Evolutionary conservation across 768 basidiomycete species (phyloP).

Genomic region (Boletus barrowsii): DNA sequence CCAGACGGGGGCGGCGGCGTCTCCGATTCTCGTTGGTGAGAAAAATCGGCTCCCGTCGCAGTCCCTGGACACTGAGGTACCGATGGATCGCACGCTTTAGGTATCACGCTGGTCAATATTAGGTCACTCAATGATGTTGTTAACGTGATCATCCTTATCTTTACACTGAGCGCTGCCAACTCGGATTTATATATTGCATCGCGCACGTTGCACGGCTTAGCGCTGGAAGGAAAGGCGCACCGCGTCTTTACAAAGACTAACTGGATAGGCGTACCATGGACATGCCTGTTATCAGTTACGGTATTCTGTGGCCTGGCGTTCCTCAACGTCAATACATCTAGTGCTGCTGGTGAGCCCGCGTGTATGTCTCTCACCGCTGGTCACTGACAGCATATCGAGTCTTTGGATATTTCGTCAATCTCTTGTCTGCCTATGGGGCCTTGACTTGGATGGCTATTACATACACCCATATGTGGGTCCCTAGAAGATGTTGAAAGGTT

Average conservation of each 20-base stretch:
- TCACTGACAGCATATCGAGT: constrained; percentile 11
- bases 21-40: constrained; percentile 58
- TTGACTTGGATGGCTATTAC: constrained; percentile 46
- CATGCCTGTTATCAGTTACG: constrained; percentile 40
- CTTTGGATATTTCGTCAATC: constrained; percentile 39
- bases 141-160: constrained; percentile 56
- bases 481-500: background rate
- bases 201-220: constrained; percentile 51
- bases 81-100: background rate
- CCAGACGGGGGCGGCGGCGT: constrained; percentile 51
- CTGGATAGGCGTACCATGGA: constrained; percentile 23
- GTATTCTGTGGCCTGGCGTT: constrained; percentile 56
- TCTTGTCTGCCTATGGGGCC: constrained; percentile 15
- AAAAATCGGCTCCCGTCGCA: constrained; percentile 31
- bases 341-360: constrained; percentile 44
- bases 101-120: constrained; percentile 46
- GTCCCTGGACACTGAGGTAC: background rate
- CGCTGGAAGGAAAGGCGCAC: constrained; percentile 51
- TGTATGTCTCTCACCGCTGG: background rate
- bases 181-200: constrained; percentile 58
- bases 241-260: constrained; percentile 43
- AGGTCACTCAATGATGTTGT: constrained; percentile 52
- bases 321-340: constrained; percentile 53
- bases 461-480: constrained; percentile 56
- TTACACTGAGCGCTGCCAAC: constrained; percentile 63